Conservation (phyloP, 129 eudicot species). For the Cynara cardunculus region DNA sequence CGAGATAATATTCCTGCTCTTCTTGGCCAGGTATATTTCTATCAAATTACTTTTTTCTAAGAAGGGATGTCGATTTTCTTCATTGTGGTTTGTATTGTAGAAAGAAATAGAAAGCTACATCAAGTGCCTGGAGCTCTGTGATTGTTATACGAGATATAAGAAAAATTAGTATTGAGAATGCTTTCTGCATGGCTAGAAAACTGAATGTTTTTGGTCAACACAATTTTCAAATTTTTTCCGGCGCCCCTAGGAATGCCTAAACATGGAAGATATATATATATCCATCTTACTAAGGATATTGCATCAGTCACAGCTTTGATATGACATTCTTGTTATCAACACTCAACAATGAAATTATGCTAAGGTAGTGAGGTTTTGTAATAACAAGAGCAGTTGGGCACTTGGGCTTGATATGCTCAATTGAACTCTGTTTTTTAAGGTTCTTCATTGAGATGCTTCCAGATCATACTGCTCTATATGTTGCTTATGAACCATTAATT, state of each 20-base stretch:
- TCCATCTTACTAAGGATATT: neutral
- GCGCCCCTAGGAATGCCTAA: neutral
- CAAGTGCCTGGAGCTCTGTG: neutral
- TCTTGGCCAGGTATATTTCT: conserved; percentile 84
- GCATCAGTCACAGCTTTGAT: neutral
- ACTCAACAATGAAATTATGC: neutral
- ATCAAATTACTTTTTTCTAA: neutral
- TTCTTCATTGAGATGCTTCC: neutral
- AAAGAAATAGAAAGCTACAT: conserved; percentile 2
- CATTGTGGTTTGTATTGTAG: conserved; percentile 4
- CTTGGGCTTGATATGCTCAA: neutral
- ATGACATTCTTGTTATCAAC: neutral
- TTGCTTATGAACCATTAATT: neutral
- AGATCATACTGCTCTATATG: neutral
- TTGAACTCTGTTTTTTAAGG: neutral
- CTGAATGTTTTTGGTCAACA: neutral
- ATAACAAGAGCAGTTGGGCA: neutral
- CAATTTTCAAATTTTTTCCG: neutral
- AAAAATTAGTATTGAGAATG: neutral
- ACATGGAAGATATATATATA: neutral
- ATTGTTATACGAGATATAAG: neutral
- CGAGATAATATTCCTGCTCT: conserved; percentile 95
- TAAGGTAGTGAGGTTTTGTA: neutral
- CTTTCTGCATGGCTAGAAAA: neutral
- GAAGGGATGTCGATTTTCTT: conserved; percentile 4